A percentile compares a stretch with the other conserved stretches of the same genome.
phyloP scores from a whole-genome alignment of 139 green algal genomes.

The Chlorella sp. region DNA sequence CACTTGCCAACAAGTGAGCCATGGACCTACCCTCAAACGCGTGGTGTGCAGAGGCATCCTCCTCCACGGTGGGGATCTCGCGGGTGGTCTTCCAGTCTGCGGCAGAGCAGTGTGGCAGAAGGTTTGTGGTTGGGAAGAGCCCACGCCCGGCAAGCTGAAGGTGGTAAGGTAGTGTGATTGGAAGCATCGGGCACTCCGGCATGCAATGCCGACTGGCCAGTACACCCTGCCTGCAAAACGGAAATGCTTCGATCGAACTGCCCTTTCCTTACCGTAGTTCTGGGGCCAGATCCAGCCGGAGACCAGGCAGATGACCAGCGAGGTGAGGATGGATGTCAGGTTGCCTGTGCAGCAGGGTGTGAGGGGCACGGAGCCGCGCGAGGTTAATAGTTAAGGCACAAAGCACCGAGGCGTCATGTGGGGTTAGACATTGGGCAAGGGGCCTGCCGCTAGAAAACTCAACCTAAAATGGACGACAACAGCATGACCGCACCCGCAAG shows the following conservation, averaged over 20 bases:
- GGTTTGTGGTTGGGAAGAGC: no score
- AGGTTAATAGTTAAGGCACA: no score
- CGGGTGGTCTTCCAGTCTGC: conserved; percentile 58
- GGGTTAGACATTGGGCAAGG: no score
- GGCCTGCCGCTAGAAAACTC: no score
- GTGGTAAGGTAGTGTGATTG: neutral
- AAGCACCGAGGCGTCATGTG: neutral
- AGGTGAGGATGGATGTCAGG: conserved; percentile 77
- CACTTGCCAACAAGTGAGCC: neutral
- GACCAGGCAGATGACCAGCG: conserved; percentile 68
- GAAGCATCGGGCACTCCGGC: neutral
- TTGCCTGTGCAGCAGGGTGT: no score
- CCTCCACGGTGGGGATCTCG: conserved; percentile 63
- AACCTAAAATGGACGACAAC: no score
- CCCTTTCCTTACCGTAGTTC: neutral
- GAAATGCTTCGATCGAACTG: no score
- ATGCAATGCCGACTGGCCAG: neutral
- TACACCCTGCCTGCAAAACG: neutral
- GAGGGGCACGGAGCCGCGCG: no score
- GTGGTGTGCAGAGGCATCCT: conserved; percentile 41
- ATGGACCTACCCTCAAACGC: neutral
- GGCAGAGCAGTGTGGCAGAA: neutral
- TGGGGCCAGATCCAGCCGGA: conserved; percentile 59
- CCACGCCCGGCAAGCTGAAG: neutral
- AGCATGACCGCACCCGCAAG: no score